Evolutionary conservation across 2,329 filamentous ascomycete genomes (phyloP).

Genomic region (Fusarium ambrosium): DNA sequence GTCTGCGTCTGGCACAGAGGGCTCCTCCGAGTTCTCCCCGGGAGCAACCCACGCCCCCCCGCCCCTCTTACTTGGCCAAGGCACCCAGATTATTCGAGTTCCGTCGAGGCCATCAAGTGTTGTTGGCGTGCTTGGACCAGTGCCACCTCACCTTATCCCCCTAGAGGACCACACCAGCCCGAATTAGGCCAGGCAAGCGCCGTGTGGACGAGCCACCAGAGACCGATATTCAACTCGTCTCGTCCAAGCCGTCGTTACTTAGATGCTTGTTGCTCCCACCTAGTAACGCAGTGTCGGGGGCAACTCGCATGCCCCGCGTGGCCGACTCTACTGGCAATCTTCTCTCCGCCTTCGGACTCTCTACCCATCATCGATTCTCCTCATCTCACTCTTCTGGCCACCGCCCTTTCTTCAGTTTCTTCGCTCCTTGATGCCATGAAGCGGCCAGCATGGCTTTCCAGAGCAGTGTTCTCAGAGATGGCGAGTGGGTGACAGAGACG

Average conservation of each 20-base stretch:
- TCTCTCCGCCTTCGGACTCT: background rate
- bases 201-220: slow-evolving; percentile 9
- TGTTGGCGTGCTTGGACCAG: slow-evolving; percentile 10
- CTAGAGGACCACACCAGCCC: slow-evolving; percentile 16
- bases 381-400: slow-evolving; percentile 6
- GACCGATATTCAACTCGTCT: background rate
- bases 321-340: background rate
- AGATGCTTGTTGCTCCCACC: background rate
- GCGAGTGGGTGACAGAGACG: slow-evolving; percentile 69
- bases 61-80: background rate
- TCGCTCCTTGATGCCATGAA: slow-evolving; percentile 40
- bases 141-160: slow-evolving; percentile 17
- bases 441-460: slow-evolving; percentile 61
- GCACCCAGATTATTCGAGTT: background rate
- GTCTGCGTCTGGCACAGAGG: too few species aligned
- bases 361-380: background rate
- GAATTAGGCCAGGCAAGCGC: slow-evolving; percentile 12
- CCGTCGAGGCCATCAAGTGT: slow-evolving; percentile 14
- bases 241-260: background rate
- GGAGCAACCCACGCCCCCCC: slow-evolving; percentile 1
- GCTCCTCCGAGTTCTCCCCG: background rate
- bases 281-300: slow-evolving; percentile 8
- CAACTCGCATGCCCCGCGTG: slow-evolving; percentile 12
- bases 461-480: slow-evolving; percentile 66
- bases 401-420: background rate